Evolutionary conservation across 164 flowering plant genomes (phyloP).

Genomic region (Chloranthus sessilifolius): DNA sequence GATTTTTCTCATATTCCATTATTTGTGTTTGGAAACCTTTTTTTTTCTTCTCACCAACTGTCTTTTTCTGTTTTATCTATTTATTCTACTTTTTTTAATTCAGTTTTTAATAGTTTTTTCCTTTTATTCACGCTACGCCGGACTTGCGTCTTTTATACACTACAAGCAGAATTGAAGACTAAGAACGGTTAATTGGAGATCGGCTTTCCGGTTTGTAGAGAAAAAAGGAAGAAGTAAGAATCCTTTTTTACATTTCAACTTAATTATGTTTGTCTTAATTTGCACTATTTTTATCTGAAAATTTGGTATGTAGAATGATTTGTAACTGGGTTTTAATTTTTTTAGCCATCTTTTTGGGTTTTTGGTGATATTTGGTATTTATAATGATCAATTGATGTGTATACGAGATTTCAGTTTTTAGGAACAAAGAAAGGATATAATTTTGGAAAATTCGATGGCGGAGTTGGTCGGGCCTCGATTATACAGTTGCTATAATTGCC

Average conservation of each 20-base stretch:
- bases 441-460: constrained; percentile 35
- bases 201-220: neutral
- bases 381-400: no score
- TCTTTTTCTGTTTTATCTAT: neutral
- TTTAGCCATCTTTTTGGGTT: neutral
- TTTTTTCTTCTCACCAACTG: neutral
- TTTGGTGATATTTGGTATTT: constrained; percentile 1
- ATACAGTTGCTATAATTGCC: constrained; percentile 67
- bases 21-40: neutral
- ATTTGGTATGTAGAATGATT: neutral
- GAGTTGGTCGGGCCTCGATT: constrained; percentile 55
- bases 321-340: neutral
- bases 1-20: neutral
- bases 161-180: neutral
- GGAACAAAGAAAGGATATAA: neutral
- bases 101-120: neutral
- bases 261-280: no score
- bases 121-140: no score
- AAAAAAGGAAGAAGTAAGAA: neutral
- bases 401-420: neutral
- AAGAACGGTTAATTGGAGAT: neutral
- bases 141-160: neutral
- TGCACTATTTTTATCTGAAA: no score
- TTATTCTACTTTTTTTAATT: neutral
- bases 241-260: no score